These are phyloP conservation scores for Syzygium oleosum DNA, from an alignment of 345 rosid species.

Conservation along the genomic window DNA sequence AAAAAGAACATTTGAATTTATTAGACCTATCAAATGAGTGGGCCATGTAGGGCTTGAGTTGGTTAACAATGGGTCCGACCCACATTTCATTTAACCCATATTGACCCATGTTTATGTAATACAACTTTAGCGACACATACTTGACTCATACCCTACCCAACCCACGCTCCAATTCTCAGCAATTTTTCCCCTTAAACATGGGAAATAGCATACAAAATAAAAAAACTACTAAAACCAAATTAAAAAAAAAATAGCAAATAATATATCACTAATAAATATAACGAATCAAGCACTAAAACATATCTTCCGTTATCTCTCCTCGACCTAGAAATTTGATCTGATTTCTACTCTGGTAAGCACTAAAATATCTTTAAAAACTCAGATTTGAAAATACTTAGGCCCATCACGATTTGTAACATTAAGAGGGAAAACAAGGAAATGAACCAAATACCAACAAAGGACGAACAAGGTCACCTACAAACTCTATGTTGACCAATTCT, in stretches of 20 bases:
- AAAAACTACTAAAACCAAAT: neutral
- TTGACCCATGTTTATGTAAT: no score
- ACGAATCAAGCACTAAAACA: neutral
- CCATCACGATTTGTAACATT: neutral
- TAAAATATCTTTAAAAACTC: no score
- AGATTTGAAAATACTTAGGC: neutral
- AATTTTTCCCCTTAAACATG: neutral
- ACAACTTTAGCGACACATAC: neutral
- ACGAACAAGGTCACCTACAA: neutral
- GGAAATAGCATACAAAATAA: no score
- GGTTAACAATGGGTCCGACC: neutral
- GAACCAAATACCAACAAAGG: neutral
- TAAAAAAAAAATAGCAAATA: neutral
- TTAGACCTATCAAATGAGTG: neutral
- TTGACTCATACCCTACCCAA: neutral
- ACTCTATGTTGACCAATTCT: neutral
- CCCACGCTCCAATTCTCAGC: neutral
- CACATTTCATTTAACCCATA: neutral
- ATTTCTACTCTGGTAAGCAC: neutral
- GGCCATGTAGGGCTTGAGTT: no score
- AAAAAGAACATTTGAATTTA: neutral
- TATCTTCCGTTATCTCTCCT: neutral
- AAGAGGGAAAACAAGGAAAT: neutral
- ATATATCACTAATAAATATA: no score
- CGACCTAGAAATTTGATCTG: neutral